Conservation (phyloP, 2,329 filamentous ascomycete species). For the Samsoniella hepiali region DNA sequence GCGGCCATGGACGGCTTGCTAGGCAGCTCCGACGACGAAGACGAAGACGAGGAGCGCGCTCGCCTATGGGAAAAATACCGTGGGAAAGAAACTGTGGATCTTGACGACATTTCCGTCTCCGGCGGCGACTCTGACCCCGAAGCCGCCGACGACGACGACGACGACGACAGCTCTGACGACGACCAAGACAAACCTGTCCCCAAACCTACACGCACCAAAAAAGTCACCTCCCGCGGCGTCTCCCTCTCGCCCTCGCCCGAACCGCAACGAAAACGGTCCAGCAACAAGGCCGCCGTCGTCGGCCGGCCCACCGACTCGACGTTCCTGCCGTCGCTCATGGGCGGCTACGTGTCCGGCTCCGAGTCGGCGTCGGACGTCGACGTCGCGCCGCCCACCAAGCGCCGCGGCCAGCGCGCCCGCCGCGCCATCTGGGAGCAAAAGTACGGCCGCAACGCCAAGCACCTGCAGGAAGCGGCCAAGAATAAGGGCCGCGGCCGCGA, state of each 20-base stretch:
- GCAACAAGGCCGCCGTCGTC: constrained; percentile 26
- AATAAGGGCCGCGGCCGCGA: constrained; percentile 36
- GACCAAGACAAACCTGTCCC: constrained; percentile 24
- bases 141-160: constrained; percentile 26
- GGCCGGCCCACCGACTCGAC: constrained; percentile 43
- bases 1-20: constrained; percentile 46
- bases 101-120: constrained; percentile 40
- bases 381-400: constrained; percentile 60
- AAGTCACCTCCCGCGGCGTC: constrained; percentile 21
- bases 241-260: constrained; percentile 30
- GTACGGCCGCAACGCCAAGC: constrained; percentile 68
- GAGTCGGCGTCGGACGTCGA: constrained; percentile 69
- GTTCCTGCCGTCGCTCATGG: constrained; percentile 74
- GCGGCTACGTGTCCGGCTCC: constrained; percentile 74
- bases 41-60: constrained; percentile 35
- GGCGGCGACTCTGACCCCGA: constrained; percentile 28
- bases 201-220: constrained; percentile 15
- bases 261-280: constrained; percentile 24
- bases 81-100: constrained; percentile 35
- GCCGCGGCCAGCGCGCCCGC: constrained; percentile 74
- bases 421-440: constrained; percentile 80
- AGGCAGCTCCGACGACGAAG: constrained; percentile 40
- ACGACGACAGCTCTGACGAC: constrained; percentile 25
- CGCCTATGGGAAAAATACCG: constrained; percentile 34
- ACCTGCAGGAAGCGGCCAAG: constrained; percentile 46